Base-by-base conservation (phyloP, 2,329 filamentous ascomycete species). In the Talaromyces verruculosus region DNA sequence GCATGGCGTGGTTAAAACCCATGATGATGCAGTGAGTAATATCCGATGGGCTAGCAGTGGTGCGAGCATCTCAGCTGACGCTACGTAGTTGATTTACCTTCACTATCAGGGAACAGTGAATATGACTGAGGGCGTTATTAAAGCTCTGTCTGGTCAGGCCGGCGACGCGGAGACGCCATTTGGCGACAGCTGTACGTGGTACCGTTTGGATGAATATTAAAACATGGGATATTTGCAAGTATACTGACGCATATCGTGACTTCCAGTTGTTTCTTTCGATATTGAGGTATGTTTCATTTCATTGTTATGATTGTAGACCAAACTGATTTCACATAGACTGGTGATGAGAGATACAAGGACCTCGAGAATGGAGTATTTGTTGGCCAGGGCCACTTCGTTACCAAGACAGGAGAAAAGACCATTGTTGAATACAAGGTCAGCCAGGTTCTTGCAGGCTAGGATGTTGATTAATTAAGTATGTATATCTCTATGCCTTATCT, bases 381-480 rank as follows among this genome's bases (percentile, higher is more conserved):
- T 30, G 80, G 72, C 3, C 71, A 77, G 41, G 80, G 79, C 13
- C 76, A 74, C 10, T 80, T 82, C 70, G 70, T 72, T n/a, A 69
- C 75, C 22, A 73, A 78, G 67, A 71, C 74, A 67, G 79, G 73
- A 19, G 75, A 78, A 68, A 72, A 73, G 0, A 61, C 76, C 4
- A 70, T 78, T 39, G 79, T 81, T 19, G 79, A 81, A 69, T 82
- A 81, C 67, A 76, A 77, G 53, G 75, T 82, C 65, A 77, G 79
- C 68, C 74, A 77, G 71, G 76, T 79, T 55, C 63, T 73, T 58
- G 67, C 71, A 43, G 71, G 67, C 22, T 74, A 64, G 68, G 33
- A 15, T 30, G 2, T 25, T 41, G 22, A 45, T 60, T 19, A 13
- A 10, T 43, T 17, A 11, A 55, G 17, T 57, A 45, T 47, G 5